Evolutionary conservation across 305 asterid species (phyloP), one percentile per base, ranked within the genome.

Genomic region (Ajuga reptans): DNA sequence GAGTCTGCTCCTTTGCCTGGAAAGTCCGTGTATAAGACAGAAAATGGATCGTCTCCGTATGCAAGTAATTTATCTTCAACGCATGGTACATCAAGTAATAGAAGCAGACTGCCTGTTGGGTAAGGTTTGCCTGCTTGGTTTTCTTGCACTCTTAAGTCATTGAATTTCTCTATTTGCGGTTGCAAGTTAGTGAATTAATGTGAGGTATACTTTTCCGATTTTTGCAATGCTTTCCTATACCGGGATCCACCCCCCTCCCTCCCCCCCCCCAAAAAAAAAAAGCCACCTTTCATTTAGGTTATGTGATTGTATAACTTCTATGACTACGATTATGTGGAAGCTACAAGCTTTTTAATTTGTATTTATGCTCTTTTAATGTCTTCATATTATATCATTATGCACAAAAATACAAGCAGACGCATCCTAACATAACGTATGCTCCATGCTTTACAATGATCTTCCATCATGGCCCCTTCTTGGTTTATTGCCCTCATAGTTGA

Each of bases 1-100:
- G 97, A 92, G 69, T 67, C 92, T 68, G 81, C 76, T 77, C 56
- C 80, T 61, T 66, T 72, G 57, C 85, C 83, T 42, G 89, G 85
- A 8, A 88, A 75, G 77, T 61, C 88, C 5, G 75, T 84, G 17
- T 80, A 81, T 81, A 86, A 79, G 84, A 92, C 84, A 84, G 98
- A 90, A 53, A 85, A 83, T 75, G 95, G 86, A 54, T 79, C 92
- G 14, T 53, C 64, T 79, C 60, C 82, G 43, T 54, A 81, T 69
- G 57, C 84, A 36, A 85, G 80, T 58, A 77, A 86, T 24, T 69
- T 71, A 34, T 72, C 86, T 64, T 75, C 92, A 37, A 66, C 79
- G 65, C 64, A 80, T 75, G 89, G 72, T 75, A 1, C 68, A 53
- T 76, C 83, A 12, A 90, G 83, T 79, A 75, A 65, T 74, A 78